Evolutionary conservation across 306 rosid species (phyloP), one percentile per base, ranked within the genome.

Genomic region (Corylus americana): DNA sequence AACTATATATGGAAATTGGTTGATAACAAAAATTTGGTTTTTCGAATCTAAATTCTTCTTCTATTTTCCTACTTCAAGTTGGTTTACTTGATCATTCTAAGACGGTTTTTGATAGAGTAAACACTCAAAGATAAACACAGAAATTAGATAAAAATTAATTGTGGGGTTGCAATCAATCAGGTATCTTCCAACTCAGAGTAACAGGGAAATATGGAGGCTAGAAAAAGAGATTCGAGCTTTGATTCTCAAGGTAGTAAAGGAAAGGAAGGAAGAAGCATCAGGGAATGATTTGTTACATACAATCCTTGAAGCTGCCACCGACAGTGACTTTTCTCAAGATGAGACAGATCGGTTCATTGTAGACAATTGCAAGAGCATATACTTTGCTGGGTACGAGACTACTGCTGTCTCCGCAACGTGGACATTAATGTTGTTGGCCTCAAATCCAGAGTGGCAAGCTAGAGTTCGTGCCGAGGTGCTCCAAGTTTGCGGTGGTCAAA

Each of bases 101-200:
- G 35, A 31, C 35, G 35, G 35, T 31, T 31, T 31, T 31, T 31
- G 1, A 3, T 31, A 29, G 35, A 1, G 35, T 31, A 31, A 31
- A 31, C 35, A 31, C 35, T 31, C 35, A 31, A 31, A 29, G 2
- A 3, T 1, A 1, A 31, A 31, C 2, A 31, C 2, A 31, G 35
- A 31, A 31, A 31, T 31, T 45, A 3, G 7, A 7, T 9, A 45
- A 9, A 8, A 9, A 48, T 1, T 48, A 44, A 71, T 35, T 37
- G 22, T 62, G 18, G 13, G 74, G 7, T 62, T 14, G 11, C 69
- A 12, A 27, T 11, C 22, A 18, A 11, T 1, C 71, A 86, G 90
- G 6, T 76, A 82, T 73, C 49, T 89, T 58, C 93, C 93, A 35
- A 84, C 88, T 20, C 82, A 86, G 87, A 76, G 57, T 82, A 88